These are phyloP conservation scores for Hydrangea macrophylla DNA, from an alignment of 148 eudicot species.

Conservation along the genomic window DNA sequence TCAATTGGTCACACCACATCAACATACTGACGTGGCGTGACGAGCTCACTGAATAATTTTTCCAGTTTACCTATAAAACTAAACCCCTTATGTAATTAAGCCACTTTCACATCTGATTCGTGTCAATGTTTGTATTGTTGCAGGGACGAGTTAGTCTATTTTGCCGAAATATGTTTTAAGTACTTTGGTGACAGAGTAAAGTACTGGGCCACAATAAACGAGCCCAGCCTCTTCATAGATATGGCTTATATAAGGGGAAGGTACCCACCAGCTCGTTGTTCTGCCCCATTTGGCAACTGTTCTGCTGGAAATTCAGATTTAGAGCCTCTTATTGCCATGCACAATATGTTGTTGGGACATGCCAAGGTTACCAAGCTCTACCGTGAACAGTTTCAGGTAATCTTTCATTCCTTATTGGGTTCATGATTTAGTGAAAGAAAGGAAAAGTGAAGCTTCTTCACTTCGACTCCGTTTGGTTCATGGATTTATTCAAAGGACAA, in stretches of 20 bases:
- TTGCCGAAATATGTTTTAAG: conserved; percentile 63
- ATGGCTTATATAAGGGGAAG: conserved; percentile 38
- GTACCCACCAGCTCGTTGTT: conserved; percentile 76
- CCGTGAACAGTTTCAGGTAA: conserved; percentile 47
- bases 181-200: conserved; percentile 74
- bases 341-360: conserved; percentile 69
- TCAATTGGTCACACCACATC: no score
- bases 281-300: conserved; percentile 52
- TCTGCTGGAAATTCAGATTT: conserved; percentile 55
- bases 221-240: conserved; percentile 53
- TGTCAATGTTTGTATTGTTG: background rate
- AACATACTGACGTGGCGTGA: no score
- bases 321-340: conserved; percentile 62
- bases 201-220: conserved; percentile 78
- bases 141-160: conserved; percentile 67
- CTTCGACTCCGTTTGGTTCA: no score
- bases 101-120: no score
- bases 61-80: no score
- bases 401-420: background rate
- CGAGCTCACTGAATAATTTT: no score
- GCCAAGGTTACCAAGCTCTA: conserved; percentile 62
- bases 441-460: no score
- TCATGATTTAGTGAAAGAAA: no score
- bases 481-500: no score
- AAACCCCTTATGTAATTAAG: no score